Conservation (phyloP, 768 basidiomycete species). For the Rhizopogon vulgaris region DNA sequence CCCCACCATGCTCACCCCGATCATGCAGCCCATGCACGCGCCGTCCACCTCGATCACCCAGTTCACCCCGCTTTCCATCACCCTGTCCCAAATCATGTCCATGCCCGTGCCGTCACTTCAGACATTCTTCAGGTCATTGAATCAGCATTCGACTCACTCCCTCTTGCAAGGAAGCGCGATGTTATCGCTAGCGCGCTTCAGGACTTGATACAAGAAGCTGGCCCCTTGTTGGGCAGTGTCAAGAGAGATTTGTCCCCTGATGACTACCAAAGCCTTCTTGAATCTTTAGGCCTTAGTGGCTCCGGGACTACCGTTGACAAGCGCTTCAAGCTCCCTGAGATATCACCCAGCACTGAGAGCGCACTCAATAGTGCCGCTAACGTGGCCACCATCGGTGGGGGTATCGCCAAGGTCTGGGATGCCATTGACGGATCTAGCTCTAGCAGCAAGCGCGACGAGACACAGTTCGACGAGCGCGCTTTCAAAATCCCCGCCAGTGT, state of each 20-base stretch:
- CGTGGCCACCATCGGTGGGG: not conserved
- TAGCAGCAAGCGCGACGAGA: not conserved
- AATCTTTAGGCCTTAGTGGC: no score
- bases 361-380: not conserved
- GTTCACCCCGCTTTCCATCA: no score
- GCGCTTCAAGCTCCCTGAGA: not conserved
- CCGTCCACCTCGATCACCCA: no score
- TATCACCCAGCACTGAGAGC: not conserved
- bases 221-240: not conserved
- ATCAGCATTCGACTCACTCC: no score
- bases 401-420: not conserved
- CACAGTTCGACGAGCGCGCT: no score
- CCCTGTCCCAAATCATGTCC: no score
- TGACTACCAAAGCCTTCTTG: no score
- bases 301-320: not conserved
- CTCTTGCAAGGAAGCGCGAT: not conserved
- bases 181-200: not conserved
- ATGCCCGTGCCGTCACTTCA: not conserved
- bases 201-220: not conserved
- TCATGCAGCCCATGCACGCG: not conserved
- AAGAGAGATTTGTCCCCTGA: not conserved
- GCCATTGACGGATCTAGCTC: not conserved
- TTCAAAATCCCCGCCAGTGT: no score
- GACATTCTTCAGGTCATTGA: not conserved
- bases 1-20: no score